Evolutionary conservation across 352 stramenopile genomes (phyloP).

Genomic region (Phytophthora fragariae): DNA sequence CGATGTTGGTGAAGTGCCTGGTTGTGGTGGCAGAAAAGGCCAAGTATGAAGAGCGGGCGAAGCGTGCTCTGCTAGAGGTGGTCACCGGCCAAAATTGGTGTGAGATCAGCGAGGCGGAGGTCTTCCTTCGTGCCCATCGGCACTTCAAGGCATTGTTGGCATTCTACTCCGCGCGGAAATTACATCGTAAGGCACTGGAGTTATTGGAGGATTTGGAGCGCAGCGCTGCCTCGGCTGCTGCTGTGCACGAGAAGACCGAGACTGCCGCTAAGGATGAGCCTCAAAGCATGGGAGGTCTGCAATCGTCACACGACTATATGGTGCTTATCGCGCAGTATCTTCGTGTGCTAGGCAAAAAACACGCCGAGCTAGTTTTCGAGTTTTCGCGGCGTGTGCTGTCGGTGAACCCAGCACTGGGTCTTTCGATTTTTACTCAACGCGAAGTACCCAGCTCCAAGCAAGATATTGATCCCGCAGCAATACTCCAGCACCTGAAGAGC

Average conservation of each 20-base stretch:
- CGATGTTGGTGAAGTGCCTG: constrained; percentile 85
- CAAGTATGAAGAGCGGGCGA: constrained; percentile 43
- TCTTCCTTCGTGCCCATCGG: constrained; percentile 78
- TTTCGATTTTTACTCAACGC: constrained; percentile 85
- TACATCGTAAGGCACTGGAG: constrained; percentile 85
- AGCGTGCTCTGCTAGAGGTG: constrained; percentile 61
- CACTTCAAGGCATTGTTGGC: constrained; percentile 65
- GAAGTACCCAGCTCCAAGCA: constrained; percentile 50
- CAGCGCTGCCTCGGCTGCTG: constrained; percentile 43
- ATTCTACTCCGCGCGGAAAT: constrained; percentile 75
- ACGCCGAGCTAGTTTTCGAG: constrained; percentile 80
- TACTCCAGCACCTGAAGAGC: constrained; percentile 78
- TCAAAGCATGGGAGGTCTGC: constrained; percentile 25
- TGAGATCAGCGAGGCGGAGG: constrained; percentile 77
- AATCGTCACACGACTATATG: constrained; percentile 61
- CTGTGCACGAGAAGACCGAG: constrained; percentile 15
- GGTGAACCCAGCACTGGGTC: constrained; percentile 56
- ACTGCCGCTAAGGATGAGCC: not conserved
- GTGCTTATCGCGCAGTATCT: constrained; percentile 75
- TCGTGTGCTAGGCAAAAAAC: constrained; percentile 64
- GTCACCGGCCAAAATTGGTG: constrained; percentile 65
- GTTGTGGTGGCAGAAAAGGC: constrained; percentile 65
- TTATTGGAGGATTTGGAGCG: constrained; percentile 82
- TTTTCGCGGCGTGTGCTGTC: constrained; percentile 80
- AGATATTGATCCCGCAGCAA: constrained; percentile 70